A percentile compares a stretch with the other conserved stretches of the same genome.
phyloP scores from a whole-genome alignment of 495 filamentous ascomycete genomes.

The Hypoxylon crocopeplum region DNA sequence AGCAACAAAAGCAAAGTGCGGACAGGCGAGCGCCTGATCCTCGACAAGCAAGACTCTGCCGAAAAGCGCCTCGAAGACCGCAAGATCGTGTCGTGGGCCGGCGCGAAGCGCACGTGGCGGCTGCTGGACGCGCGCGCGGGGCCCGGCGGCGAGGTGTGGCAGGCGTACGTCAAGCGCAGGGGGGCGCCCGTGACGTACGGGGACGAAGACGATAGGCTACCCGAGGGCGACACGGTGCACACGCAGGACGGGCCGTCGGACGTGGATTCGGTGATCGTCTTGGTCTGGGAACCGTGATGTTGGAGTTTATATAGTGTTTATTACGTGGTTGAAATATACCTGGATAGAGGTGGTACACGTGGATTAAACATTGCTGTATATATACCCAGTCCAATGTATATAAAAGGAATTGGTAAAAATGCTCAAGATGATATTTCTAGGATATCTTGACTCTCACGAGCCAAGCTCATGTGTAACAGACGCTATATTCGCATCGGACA shows the following conservation, averaged over 20 bases:
- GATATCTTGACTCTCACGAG: too few relatives aligned
- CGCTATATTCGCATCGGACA: too few relatives aligned
- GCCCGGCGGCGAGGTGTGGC: constrained; percentile 45
- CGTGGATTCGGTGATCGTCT: constrained; percentile 40
- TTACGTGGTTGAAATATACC: too few relatives aligned
- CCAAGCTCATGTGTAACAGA: too few relatives aligned
- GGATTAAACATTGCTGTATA: too few relatives aligned
- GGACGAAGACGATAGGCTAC: constrained; percentile 37
- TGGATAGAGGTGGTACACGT: too few relatives aligned
- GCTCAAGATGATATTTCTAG: too few relatives aligned
- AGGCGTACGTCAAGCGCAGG: constrained; percentile 47
- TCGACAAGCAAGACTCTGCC: constrained; percentile 32
- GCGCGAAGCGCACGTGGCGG: constrained; percentile 44
- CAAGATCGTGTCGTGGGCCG: constrained; percentile 36
- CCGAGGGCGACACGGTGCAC: constrained; percentile 37
- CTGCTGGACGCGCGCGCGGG: constrained; percentile 41
- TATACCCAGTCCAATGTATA: too few relatives aligned
- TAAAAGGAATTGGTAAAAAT: too few relatives aligned
- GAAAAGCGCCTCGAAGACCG: constrained; percentile 10
- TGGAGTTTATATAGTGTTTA: too few relatives aligned
- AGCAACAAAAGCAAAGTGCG: not conserved
- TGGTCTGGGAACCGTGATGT: constrained; percentile 38
- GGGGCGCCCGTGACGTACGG: constrained; percentile 15
- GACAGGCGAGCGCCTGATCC: constrained; percentile 28
- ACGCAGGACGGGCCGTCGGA: constrained; percentile 37